These are phyloP conservation scores for Talaromyces trachyspermus DNA, from an alignment of 495 filamentous ascomycete species.

Conservation along the genomic window DNA sequence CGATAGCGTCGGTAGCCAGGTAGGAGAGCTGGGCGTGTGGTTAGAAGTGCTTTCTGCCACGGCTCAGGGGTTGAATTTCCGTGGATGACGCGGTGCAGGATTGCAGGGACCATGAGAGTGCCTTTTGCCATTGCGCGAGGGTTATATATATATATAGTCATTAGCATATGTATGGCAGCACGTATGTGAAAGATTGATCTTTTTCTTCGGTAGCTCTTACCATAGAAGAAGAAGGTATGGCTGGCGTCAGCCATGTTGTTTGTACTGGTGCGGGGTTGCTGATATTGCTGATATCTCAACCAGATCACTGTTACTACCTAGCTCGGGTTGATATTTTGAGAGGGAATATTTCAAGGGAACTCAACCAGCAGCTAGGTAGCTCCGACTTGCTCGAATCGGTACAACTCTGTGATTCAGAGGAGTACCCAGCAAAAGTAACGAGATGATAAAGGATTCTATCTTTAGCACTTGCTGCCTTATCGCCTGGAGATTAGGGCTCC, in stretches of 20 bases:
- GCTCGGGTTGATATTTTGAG: too few relatives aligned
- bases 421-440: too few relatives aligned
- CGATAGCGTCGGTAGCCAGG: slow-evolving; percentile 62
- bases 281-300: too few relatives aligned
- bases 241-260: slow-evolving; percentile 32
- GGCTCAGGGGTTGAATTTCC: slow-evolving; percentile 42
- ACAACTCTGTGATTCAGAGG: too few relatives aligned
- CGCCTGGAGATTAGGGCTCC: too few relatives aligned
- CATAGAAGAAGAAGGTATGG: slow-evolving; percentile 51
- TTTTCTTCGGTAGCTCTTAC: slow-evolving; percentile 21
- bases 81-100: slow-evolving; percentile 80
- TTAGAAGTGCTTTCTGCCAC: slow-evolving; percentile 48
- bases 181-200: slow-evolving; percentile 28
- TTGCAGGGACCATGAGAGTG: slow-evolving; percentile 67
- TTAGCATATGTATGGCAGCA: too few relatives aligned
- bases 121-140: slow-evolving; percentile 19
- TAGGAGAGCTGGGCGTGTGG: slow-evolving; percentile 67
- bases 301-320: too few relatives aligned
- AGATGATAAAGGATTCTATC: too few relatives aligned
- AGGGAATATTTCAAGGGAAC: too few relatives aligned
- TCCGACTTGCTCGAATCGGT: too few relatives aligned
- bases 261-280: background rate
- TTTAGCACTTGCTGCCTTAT: too few relatives aligned
- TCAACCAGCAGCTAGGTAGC: too few relatives aligned
- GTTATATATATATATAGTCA: slow-evolving; percentile 12